phyloP scores from a whole-genome alignment of 139 green algal species.

The Coelastrella sp. region DNA sequence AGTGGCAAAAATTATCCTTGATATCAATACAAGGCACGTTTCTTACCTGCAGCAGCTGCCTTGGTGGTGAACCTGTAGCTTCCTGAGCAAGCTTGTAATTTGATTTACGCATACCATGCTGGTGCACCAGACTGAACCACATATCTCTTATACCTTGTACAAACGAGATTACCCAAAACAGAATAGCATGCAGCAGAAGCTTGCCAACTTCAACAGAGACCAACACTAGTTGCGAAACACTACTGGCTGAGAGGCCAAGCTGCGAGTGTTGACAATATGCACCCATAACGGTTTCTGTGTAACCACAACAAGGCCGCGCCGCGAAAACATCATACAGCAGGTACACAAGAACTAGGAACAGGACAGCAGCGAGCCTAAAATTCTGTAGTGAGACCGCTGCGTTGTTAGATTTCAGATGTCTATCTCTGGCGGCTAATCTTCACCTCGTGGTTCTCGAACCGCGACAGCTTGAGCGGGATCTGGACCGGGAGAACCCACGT shows the following conservation, averaged over 20 bases:
- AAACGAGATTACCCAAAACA: background rate
- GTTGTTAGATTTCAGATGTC: background rate
- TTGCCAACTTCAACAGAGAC: background rate
- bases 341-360: background rate
- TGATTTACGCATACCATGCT: background rate
- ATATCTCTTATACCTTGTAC: background rate
- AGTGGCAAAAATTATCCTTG: background rate
- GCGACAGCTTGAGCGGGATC: background rate
- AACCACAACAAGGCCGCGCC: background rate
- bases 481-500: background rate
- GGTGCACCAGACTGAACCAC: background rate
- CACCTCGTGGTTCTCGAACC: background rate
- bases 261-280: background rate
- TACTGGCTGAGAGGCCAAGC: background rate
- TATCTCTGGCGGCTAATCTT: background rate
- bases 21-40: background rate
- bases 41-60: slow-evolving; percentile 13
- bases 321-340: too few species aligned
- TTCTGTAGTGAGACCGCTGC: background rate
- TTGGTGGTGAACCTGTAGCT: background rate
- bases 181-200: background rate
- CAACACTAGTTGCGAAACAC: background rate
- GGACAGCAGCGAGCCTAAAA: background rate
- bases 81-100: background rate
- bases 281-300: background rate